Evolutionary conservation across 192 early-diverging fungal species (phyloP).

Genomic region (Coemansia sp.): DNA sequence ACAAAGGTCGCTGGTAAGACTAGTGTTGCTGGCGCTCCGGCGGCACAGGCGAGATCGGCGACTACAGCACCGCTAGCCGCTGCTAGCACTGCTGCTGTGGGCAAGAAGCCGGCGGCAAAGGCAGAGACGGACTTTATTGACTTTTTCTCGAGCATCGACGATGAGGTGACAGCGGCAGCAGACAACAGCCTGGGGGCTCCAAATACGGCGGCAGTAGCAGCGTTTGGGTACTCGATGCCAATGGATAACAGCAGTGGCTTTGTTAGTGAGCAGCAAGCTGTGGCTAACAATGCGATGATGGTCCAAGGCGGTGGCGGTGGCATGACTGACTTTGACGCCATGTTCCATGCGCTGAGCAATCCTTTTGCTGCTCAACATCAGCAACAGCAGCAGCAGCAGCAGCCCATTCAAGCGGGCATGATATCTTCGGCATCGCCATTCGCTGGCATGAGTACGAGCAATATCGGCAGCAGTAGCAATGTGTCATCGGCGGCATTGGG

Average conservation of each 20-base stretch:
- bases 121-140: slow-evolving; percentile 57
- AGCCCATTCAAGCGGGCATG: neutral
- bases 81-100: neutral
- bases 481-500: slow-evolving; percentile 5
- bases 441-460: slow-evolving; percentile 13
- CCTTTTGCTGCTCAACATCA: slow-evolving; percentile 30
- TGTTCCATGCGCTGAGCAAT: slow-evolving; percentile 50
- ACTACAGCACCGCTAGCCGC: neutral
- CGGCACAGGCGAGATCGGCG: neutral
- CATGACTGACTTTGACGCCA: slow-evolving; percentile 35
- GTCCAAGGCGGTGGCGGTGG: slow-evolving; percentile 1
- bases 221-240: neutral
- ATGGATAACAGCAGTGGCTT: neutral
- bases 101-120: slow-evolving; percentile 12
- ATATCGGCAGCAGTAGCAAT: slow-evolving; percentile 24
- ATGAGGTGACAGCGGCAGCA: slow-evolving; percentile 16
- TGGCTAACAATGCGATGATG: neutral
- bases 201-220: neutral
- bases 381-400: slow-evolving; percentile 6
- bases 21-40: too few relatives aligned
- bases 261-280: neutral
- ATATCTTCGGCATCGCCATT: slow-evolving; percentile 3
- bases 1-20: neutral
- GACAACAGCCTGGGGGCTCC: neutral
- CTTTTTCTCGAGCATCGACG: slow-evolving; percentile 61